Evolutionary conservation across 2,329 filamentous ascomycete species (phyloP).

Genomic region (Scleromitrula shiraiana): DNA sequence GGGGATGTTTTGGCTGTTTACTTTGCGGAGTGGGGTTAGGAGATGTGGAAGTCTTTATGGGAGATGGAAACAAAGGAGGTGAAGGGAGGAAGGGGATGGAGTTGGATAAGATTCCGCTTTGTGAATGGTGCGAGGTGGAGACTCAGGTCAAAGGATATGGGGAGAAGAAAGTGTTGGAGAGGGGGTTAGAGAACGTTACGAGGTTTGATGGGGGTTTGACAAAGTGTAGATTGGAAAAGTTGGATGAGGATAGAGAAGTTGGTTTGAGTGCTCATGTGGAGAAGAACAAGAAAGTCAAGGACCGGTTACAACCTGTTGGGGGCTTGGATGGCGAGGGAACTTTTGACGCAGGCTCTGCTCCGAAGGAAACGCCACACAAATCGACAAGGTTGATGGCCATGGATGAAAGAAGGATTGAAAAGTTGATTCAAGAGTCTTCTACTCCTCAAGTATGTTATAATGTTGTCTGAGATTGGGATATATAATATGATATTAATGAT

Average conservation of each 20-base stretch:
- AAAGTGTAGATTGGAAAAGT: constrained; percentile 36
- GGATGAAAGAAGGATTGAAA: constrained; percentile 11
- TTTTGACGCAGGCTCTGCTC: neutral
- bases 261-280: neutral
- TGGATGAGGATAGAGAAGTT: constrained; percentile 20
- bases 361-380: neutral
- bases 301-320: neutral
- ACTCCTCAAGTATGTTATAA: neutral
- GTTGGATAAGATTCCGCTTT: constrained; percentile 41
- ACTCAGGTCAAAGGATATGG: constrained; percentile 18
- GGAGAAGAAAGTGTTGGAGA: constrained; percentile 32
- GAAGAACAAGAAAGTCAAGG: neutral
- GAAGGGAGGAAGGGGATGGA: constrained; percentile 30
- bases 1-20: constrained; percentile 47
- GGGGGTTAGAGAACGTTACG: constrained; percentile 38
- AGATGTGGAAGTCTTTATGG: constrained; percentile 9
- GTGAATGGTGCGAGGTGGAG: constrained; percentile 39
- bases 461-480: neutral
- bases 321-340: constrained; percentile 9
- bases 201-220: constrained; percentile 40
- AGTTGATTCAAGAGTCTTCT: constrained; percentile 10
- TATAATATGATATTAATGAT: neutral
- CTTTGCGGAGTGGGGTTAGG: constrained; percentile 38
- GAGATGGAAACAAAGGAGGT: constrained; percentile 1
- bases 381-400: constrained; percentile 3